Conservation (phyloP, 2,329 filamentous ascomycete genomes). For the Hymenoscyphus repandus region DNA sequence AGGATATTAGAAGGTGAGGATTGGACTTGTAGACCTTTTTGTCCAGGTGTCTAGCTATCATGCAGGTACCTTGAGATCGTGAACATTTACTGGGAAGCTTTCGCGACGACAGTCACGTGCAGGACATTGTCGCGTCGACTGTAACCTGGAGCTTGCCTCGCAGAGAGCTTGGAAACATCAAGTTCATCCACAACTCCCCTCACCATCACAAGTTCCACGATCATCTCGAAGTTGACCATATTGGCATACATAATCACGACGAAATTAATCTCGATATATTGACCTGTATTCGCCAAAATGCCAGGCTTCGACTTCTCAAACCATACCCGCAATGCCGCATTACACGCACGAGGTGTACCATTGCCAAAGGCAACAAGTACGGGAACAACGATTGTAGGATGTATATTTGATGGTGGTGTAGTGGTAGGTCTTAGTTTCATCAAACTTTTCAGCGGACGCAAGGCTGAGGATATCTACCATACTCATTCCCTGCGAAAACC, state of each 20-base stretch:
- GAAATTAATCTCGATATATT: not conserved
- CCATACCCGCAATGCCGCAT: constrained; percentile 96
- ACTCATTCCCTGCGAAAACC: not conserved
- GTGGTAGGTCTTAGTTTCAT: constrained; percentile 57
- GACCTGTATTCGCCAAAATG: constrained; percentile 53
- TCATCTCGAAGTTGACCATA: not conserved
- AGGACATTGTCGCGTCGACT: too few relatives aligned
- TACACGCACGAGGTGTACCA: constrained; percentile 90
- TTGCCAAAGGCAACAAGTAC: constrained; percentile 97
- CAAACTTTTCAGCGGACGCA: not conserved
- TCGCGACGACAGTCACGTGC: not conserved
- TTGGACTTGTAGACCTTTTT: too few relatives aligned
- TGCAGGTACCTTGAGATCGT: not conserved
- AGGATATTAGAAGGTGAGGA: not conserved
- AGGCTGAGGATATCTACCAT: constrained; percentile 14
- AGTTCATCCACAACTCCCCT: constrained; percentile 1
- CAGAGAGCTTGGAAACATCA: not conserved
- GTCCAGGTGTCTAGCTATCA: not conserved
- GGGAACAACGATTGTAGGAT: constrained; percentile 97
- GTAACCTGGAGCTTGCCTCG: not conserved
- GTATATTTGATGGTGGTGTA: constrained; percentile 92
- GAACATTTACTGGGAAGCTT: not conserved
- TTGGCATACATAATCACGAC: not conserved
- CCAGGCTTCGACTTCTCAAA: constrained; percentile 99
- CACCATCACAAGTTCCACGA: constrained; percentile 1